Evolutionary conservation across 2,329 filamentous ascomycete species (phyloP), one percentile per base, ranked within the genome.

Genomic region (Neocatenulostroma microsporum): DNA sequence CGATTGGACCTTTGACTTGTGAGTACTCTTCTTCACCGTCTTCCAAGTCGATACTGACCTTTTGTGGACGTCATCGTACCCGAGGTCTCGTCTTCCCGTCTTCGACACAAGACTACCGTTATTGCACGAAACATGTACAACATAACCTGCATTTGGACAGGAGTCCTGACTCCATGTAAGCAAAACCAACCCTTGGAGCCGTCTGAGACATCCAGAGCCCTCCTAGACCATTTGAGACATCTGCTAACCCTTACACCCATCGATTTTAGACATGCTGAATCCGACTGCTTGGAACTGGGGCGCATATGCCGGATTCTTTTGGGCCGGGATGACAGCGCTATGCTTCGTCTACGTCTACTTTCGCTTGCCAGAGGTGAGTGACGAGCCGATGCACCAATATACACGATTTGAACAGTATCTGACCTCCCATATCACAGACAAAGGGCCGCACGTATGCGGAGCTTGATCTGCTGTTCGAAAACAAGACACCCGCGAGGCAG

Each of bases 71-170:
- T 41, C n/a, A 44, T 93, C 6, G 85, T 93, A 3, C 76, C 82
- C 1, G 86, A 93, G 60, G 62, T 93, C n/a, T 86, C 84, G 0
- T 85, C 84, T 1, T 76, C 83, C 12, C 75, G 86, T 1, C 70
- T 94, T 20, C 82, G 86, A 53, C 85, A 88, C 64, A 94, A 94
- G 68, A 93, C 87, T 0, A 81, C 93, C n/a, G 85, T 71, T 91
- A 2, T 81, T 84, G 0, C 78, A 80, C 0, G 66, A 73, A 0
- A 51, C 62, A 1, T 70, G 85, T 50, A 67, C 73, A 5, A 56
- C 72, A 23, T 60, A 76, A 46, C 78, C 73, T 1, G 82, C 82
- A 3, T 66, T 89, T 39, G 85, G 1, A 91, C 84, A 0, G 85
- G 85, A n/a, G 75, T 74, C 41, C 82, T 94, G 62, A 88, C 63